phyloP scores from a whole-genome alignment of 2,329 filamentous ascomycete genomes.

The Colletotrichum noveboracense region DNA sequence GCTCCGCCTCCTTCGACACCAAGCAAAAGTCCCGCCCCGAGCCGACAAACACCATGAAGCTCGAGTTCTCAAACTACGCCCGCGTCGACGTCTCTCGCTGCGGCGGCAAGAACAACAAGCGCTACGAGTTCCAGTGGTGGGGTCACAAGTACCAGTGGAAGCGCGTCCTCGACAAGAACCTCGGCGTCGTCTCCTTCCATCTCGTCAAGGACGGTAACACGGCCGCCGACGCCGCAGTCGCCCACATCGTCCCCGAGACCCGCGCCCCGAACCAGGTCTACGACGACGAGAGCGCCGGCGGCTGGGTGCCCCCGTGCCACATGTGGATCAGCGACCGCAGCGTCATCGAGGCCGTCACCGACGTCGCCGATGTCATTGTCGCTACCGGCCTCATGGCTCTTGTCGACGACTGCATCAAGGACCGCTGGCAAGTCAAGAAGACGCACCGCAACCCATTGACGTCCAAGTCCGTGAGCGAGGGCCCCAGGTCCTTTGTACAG shows the following conservation, averaged over 20 bases:
- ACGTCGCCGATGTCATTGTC: conserved; percentile 88
- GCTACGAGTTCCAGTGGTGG: conserved; percentile 96
- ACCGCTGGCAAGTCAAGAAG: conserved; percentile 67
- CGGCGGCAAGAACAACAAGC: conserved; percentile 70
- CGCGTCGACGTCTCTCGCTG: conserved; percentile 81
- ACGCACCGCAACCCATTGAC: conserved; percentile 39
- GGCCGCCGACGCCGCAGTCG: conserved; percentile 59
- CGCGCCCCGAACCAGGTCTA: conserved; percentile 72
- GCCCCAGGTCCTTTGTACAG: conserved; percentile 39
- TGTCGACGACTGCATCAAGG: conserved; percentile 89
- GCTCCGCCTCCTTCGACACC: conserved; percentile 34
- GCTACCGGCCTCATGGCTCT: conserved; percentile 88
- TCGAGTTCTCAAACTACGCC: conserved; percentile 98
- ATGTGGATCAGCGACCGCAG: conserved; percentile 85
- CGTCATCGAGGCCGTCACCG: conserved; percentile 72
- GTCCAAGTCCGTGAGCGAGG: conserved; percentile 33
- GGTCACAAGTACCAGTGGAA: conserved; percentile 85
- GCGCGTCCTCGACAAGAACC: conserved; percentile 72
- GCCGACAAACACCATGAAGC: conserved; percentile 80
- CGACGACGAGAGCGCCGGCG: conserved; percentile 78
- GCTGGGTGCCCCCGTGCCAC: conserved; percentile 89
- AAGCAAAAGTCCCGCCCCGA: conserved; percentile 41
- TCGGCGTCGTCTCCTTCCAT: conserved; percentile 76
- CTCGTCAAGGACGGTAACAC: conserved; percentile 71
- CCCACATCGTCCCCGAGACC: conserved; percentile 84